A percentile compares a stretch with the other conserved stretches of the same genome.
These are phyloP conservation scores for Ophiostoma pallidulum DNA, from an alignment of 2,329 filamentous ascomycete genomes.

Conservation along the genomic window DNA sequence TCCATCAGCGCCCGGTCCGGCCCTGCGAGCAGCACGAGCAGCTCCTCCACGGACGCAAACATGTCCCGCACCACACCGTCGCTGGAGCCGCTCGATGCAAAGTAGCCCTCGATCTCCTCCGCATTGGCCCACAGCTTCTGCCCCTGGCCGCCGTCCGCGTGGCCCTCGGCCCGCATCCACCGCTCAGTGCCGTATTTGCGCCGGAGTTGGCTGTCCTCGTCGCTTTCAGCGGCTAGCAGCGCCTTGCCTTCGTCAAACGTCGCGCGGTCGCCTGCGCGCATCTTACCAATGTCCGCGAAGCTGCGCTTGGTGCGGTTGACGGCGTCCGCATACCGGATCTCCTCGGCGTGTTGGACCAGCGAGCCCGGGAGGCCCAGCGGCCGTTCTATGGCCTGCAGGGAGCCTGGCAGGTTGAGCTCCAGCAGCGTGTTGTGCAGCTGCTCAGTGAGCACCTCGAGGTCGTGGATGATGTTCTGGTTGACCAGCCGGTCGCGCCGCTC, in stretches of 20 bases:
- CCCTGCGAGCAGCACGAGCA: conserved; percentile 67
- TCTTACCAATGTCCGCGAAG: conserved; percentile 80
- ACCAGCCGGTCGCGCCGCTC: conserved; percentile 85
- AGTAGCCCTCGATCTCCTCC: conserved; percentile 76
- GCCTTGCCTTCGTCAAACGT: conserved; percentile 78
- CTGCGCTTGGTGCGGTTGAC: conserved; percentile 66
- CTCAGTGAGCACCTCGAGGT: conserved; percentile 72
- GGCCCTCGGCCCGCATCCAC: conserved; percentile 65
- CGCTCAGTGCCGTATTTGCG: conserved; percentile 77
- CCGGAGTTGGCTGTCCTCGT: conserved; percentile 70
- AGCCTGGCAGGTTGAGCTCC: conserved; percentile 81
- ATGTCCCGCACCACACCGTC: conserved; percentile 63
- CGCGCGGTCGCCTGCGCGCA: conserved; percentile 69
- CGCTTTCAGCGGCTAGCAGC: conserved; percentile 66
- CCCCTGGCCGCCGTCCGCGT: conserved; percentile 48
- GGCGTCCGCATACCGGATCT: conserved; percentile 84
- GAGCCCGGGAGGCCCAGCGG: conserved; percentile 81
- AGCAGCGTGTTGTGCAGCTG: conserved; percentile 70
- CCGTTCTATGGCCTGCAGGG: conserved; percentile 88
- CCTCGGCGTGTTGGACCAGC: conserved; percentile 82
- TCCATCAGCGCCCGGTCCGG: conserved; percentile 75
- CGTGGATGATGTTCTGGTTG: conserved; percentile 76
- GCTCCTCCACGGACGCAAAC: conserved; percentile 62
- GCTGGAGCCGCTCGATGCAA: conserved; percentile 52
- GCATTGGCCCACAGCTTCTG: conserved; percentile 65